Evolutionary conservation across 1,284 basidiomycete genomes (phyloP), one percentile per base, ranked within the genome.

Genomic region (Polyporus tsugae): DNA sequence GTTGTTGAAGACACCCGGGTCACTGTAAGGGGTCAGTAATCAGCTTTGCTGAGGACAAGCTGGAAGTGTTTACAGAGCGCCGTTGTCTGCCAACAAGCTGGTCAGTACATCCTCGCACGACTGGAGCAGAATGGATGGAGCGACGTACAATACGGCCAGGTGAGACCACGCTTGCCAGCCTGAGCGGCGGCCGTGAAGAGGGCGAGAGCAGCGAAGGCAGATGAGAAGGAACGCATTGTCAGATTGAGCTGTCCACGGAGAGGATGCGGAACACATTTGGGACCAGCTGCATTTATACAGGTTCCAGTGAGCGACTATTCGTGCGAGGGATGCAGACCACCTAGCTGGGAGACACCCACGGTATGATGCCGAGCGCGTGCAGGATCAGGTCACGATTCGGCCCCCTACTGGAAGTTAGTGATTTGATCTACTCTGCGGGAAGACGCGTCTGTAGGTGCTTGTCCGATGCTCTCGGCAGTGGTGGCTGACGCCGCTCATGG

Each of bases 151-250:
- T 22, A 60, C 22, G 58, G 25, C 58, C 58, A 60, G 36, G 58
- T 60, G 39, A 60, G 58, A 60, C 58, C 58, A 60, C 58, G 58
- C 58, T 60, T 60, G 38, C 58, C 58, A 11, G 58, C 58, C 58
- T 60, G 58, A 25, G 58, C 58, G 25, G 38, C 58, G 38, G 39
- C 58, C 36, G 58, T 41, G 58, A 60, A 60, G 38, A 60, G 58
- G 13, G 58, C 58, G 29, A 60, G 58, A 42, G 58, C 58, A 42
- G 38, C 58, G 38, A 60, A 60, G 38, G 39, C 39, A 22, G 58
- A 60, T 33, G 52, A 55, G 52, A 55, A 33, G 38, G 36, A 39
- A 42, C 39, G 58, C 58, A 60, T 60, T 60, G 58, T 60, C 38
- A 6, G 22, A 41, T 39, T 41, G 58, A n/a, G 22, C 36, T 55